phyloP scores from a whole-genome alignment of 164 flowering plant species.

The Cinnamomum chago region DNA sequence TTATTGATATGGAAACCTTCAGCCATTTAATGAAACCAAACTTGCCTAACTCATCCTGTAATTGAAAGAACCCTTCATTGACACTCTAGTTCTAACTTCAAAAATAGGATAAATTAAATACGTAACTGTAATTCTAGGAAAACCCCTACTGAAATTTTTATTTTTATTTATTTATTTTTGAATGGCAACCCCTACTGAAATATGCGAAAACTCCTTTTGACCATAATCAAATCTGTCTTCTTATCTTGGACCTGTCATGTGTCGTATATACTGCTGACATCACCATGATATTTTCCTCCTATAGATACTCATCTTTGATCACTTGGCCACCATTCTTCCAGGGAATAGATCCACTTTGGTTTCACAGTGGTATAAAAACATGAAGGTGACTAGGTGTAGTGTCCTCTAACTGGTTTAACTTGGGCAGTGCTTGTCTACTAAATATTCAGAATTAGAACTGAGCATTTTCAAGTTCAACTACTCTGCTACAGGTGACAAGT shows the following conservation, averaged over 20 bases:
- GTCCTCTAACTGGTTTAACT: too few species aligned
- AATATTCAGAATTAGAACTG: too few species aligned
- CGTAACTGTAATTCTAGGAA: not conserved
- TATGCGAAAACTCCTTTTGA: not conserved
- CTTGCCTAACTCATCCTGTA: not conserved
- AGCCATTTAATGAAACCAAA: not conserved
- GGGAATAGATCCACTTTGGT: too few species aligned
- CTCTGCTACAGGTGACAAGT: too few species aligned
- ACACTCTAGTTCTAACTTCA: not conserved
- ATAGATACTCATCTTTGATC: not conserved
- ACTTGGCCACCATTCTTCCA: too few species aligned
- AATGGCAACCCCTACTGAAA: not conserved
- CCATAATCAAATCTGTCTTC: not conserved
- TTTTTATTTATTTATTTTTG: too few species aligned
- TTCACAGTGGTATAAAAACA: too few species aligned
- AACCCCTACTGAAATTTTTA: not conserved
- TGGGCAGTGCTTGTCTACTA: too few species aligned
- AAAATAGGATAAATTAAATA: too few species aligned
- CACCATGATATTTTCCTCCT: not conserved
- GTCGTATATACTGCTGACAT: not conserved
- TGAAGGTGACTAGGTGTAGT: too few species aligned
- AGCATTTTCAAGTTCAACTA: too few species aligned
- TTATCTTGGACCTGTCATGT: not conserved
- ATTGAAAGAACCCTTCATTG: not conserved
- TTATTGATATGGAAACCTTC: not conserved